Evolutionary conservation across 805 yeast species (phyloP), one percentile per base, ranked within the genome.

Genomic region (Candida mattraensis): DNA sequence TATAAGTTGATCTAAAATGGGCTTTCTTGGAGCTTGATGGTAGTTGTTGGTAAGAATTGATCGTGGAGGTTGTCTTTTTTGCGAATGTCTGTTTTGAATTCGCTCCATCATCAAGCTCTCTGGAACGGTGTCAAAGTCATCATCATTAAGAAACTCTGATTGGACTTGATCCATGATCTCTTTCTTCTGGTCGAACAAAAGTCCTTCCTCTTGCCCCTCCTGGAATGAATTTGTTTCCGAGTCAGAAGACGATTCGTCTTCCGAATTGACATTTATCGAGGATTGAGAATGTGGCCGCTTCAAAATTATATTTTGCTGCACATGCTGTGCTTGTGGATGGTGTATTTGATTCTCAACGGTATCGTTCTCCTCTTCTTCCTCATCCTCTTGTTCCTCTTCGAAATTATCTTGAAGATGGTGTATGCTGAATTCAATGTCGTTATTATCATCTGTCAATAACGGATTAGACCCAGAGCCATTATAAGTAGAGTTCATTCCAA

Each of bases 401-500:
- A 40, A 48, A 7, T 46, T 48, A 25, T 47, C 50, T n/a, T 45
- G 47, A 5, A 49, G 16, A 23, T 53, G 37, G 30, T 45, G 42
- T 5, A 44, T 44, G 29, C 55, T 45, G 22, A 50, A 47, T 28
- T 52, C 53, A 7, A 47, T 36, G 14, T 55, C 54, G 22, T 45
- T 42, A 36, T 47, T 54, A 30, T 54, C 60, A 17, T 56, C 60
- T 28, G 49, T 57, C 12, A 53, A 39, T 22, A 63, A 44, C 6
- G 68, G 68, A 16, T 53, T 49, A 10, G 51, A 50, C 24, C 39
- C 50, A 1, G 49, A 35, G 5, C 44, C 35, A 18, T 44, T 49
- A 26, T 46, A 50, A 4, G 57, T 52, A 7, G 68, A 63, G 25
- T 58, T 54, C 30, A 62, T 53, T 4, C 84, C 86, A 58, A 80